Evolutionary conservation across 257 asterid species (phyloP).

Genomic region (Leptodermis oblonga): DNA sequence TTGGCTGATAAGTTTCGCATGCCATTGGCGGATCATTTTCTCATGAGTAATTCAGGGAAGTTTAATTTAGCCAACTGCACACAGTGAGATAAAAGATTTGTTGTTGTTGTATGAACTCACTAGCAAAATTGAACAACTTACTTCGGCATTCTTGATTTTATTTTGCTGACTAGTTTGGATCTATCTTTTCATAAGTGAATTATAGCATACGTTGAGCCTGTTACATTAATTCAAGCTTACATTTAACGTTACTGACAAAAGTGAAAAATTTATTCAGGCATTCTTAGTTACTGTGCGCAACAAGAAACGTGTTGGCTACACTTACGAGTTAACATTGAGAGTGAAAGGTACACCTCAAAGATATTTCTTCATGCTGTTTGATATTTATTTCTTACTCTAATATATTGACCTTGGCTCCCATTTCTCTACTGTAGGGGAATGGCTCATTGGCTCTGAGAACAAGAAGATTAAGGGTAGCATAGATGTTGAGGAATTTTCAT

Average conservation of each 20-base stretch:
- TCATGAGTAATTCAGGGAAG: neutral
- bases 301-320: conserved; percentile 93
- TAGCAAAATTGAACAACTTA: neutral
- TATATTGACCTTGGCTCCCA: neutral
- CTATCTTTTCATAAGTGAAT: neutral
- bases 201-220: neutral
- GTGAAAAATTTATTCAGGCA: conserved; percentile 50
- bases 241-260: neutral
- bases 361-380: neutral
- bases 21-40: neutral
- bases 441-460: conserved; percentile 72
- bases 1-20: neutral
- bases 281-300: conserved; percentile 83
- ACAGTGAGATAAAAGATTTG: too few species aligned
- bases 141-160: neutral
- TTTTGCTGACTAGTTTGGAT: neutral
- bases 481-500: conserved; percentile 75
- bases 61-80: neutral
- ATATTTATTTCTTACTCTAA: too few species aligned
- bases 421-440: conserved; percentile 55
- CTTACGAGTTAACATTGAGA: conserved; percentile 66
- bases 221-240: neutral
- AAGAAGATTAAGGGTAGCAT: conserved; percentile 64
- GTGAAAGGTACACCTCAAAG: conserved; percentile 52
- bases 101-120: neutral